Base-by-base conservation (phyloP, 306 rosid genomes). In the Ormosia semicastrata region DNA sequence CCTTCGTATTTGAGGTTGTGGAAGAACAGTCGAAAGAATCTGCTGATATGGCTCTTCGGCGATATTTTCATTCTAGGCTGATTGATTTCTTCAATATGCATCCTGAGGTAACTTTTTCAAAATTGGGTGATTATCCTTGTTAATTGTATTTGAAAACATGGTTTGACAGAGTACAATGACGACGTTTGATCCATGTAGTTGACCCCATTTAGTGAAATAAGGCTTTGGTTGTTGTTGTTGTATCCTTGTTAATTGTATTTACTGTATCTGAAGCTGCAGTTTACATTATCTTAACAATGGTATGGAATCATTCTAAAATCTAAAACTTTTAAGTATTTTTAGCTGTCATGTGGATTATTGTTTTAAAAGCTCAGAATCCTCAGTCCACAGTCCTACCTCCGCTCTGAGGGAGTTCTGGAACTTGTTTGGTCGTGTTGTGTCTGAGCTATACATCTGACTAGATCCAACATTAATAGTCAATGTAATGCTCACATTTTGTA, bases 31-130 rank as follows among this genome's bases (percentile, higher is more conserved):
- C 36, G 2, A 75, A 78, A n/a, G 84, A 75, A 17, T 86, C 90
- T 60, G 87, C 80, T 63, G 80, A 62, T 73, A 39, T 77, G 49
- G 91, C 94, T 78, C 76, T 93, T 56, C 79, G 63, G 37, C 76
- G 62, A 73, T 77, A 86, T 71, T 90, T 91, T 77, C 54, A 79
- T 82, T 87, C 83, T 30, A 91, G 84, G 84, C 90, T 93, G 70
- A 32, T 56, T 65, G 75, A 84, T 32, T 91, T 84, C 73, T 86
- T 84, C 77, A 62, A 70, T 53, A 36, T 7, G 74, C 88, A 93
- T 73, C 93, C 91, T 3, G 81, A 90, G 93, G 98, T 93, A 87
- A 50, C n/a, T 4, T 56, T 53, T 24, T 41, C 24, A 29, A 67
- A 63, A 52, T 62, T 67, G 39, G 34, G 4, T 43, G 76, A 67